phyloP scores from a whole-genome alignment of 73 alveolate species.

The Tetrahymena borealis region DNA sequence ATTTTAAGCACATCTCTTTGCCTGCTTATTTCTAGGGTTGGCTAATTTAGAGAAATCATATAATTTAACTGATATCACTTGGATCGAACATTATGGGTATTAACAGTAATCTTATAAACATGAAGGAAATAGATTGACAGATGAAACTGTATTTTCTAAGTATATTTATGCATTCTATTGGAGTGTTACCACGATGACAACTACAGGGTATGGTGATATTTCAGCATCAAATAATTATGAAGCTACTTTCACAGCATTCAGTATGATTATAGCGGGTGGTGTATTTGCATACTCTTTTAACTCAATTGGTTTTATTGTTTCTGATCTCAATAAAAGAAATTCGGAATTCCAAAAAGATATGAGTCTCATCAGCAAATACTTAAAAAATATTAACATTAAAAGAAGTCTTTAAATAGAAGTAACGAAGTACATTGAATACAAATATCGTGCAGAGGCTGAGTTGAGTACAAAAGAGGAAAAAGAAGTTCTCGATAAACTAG shows the following conservation, averaged over 20 bases:
- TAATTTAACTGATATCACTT: neutral
- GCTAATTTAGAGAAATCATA: neutral
- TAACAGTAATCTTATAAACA: neutral
- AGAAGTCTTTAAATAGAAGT: neutral
- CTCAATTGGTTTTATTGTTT: constrained; percentile 24
- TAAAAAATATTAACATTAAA: neutral
- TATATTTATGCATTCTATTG: constrained; percentile 28
- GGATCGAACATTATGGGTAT: neutral
- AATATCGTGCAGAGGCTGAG: neutral
- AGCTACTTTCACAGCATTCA: neutral
- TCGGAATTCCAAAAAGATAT: neutral
- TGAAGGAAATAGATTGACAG: neutral
- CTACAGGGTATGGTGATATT: constrained; percentile 41
- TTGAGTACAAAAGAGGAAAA: neutral
- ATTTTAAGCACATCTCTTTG: neutral
- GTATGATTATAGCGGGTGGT: constrained; percentile 27
- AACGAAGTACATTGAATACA: neutral
- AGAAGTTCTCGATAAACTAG: neutral
- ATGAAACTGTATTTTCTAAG: neutral
- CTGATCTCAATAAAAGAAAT: neutral
- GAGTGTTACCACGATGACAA: constrained; percentile 42
- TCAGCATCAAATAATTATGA: constrained; percentile 26
- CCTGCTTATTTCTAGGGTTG: neutral
- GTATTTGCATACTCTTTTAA: constrained; percentile 35
- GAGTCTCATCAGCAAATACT: neutral